Percentiles rank a stretch among this genome's conserved stretches.
phyloP scores from a whole-genome alignment of 352 stramenopile species.

The Phytophthora uliginosa region DNA sequence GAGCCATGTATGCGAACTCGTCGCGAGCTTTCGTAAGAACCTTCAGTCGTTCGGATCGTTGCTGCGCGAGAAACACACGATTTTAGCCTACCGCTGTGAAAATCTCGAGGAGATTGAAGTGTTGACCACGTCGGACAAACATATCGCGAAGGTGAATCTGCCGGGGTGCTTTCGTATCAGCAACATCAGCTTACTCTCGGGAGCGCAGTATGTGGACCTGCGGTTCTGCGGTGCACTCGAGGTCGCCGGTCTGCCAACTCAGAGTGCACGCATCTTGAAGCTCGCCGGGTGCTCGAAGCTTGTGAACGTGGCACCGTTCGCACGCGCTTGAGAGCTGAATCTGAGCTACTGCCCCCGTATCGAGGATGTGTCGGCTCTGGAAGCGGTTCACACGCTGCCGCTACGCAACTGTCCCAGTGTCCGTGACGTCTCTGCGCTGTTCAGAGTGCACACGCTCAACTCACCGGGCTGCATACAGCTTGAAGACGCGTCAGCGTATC shows the following conservation, averaged over 20 bases:
- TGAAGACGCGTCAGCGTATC: slow-evolving; percentile 53
- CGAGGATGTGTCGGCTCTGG: slow-evolving; percentile 56
- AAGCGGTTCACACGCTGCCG: slow-evolving; percentile 62
- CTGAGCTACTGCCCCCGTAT: slow-evolving; percentile 73
- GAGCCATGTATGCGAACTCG: slow-evolving; percentile 51
- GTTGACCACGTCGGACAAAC: slow-evolving; percentile 23
- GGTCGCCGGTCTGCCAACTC: slow-evolving; percentile 42
- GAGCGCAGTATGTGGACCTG: slow-evolving; percentile 58
- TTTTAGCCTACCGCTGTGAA: slow-evolving; percentile 69
- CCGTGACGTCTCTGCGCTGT: slow-evolving; percentile 57
- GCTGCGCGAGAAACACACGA: slow-evolving; percentile 39
- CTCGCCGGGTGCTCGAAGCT: slow-evolving; percentile 66
- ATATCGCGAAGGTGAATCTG: slow-evolving; percentile 52
- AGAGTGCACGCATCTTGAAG: slow-evolving; percentile 56
- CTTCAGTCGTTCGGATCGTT: slow-evolving; percentile 41
- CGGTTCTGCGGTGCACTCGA: slow-evolving; percentile 75
- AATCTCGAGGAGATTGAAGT: slow-evolving; percentile 53
- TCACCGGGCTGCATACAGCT: slow-evolving; percentile 63
- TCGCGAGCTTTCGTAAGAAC: slow-evolving; percentile 79
- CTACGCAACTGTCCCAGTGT: slow-evolving; percentile 68
- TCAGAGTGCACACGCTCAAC: slow-evolving; percentile 60
- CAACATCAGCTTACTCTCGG: slow-evolving; percentile 51
- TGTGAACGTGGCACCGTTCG: slow-evolving; percentile 55
- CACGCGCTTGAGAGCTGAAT: slow-evolving; percentile 60
- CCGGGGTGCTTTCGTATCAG: slow-evolving; percentile 61